Base-by-base conservation (phyloP, 257 asterid species). In the Fraxinus pennsylvanica region DNA sequence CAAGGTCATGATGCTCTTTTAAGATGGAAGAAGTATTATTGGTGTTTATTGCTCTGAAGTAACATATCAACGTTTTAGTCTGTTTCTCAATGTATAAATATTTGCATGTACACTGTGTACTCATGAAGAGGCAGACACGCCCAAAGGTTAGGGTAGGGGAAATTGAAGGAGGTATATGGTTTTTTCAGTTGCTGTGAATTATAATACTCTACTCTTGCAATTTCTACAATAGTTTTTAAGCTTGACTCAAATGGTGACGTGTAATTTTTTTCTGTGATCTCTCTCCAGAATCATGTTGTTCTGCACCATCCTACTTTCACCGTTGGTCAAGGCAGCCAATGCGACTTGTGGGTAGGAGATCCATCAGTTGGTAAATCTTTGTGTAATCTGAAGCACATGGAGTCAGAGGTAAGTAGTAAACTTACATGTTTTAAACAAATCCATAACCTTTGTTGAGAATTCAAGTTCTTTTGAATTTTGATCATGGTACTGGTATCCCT, bases 261-360 rank as follows among this genome's bases (percentile, higher is more conserved):
- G 19, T 27, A 8, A 52, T 59, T 13, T 74, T 36, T 27, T 54
- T 10, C 19, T 0, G 0, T 74, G 47, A 47, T 76, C 66, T 83
- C 76, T 25, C 72, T 82, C 66, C 93, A 92, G 98, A 88, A 80
- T 82, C 96, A 92, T 81, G 88, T 95, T 82, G 81, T 83, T 57
- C 83, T 95, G 95, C 74, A 78, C 61, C 80, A 47, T 68, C 87
- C 92, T 35, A 82, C 77, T 71, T 90, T 86, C 86, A 90, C 79
- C 76, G 83, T 88, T 29, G 92, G 92, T 57, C 86, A 84, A 57
- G 89, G 85, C 66, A 86, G 77, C 47, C 86, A 82, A 33, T 88
- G 94, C 67, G 93, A 93, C 84, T 85, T 95, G 85, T 83, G 87
- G 76, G 84, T 95, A 52, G 90, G 84, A 74, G 98, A 91, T 81